These are phyloP conservation scores for Cudoniella acicularis DNA, from an alignment of 495 filamentous ascomycete species.

Conservation along the genomic window DNA sequence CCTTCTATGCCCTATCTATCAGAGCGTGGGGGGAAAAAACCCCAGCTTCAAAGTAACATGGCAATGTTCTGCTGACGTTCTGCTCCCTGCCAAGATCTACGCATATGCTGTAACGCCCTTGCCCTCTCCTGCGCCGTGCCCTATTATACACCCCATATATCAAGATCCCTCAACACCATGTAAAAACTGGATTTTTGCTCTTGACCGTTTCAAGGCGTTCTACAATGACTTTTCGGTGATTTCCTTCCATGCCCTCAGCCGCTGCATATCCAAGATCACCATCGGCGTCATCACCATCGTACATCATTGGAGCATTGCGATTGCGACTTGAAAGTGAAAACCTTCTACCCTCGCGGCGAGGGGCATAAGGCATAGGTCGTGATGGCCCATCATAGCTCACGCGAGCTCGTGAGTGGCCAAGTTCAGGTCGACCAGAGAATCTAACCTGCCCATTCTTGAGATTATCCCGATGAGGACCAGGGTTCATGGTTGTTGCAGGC, in stretches of 20 bases:
- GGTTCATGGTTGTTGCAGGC: slow-evolving; percentile 11
- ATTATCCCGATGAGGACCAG: slow-evolving; percentile 5
- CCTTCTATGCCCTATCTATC: no score
- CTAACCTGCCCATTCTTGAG: slow-evolving; percentile 15
- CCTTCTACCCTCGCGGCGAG: slow-evolving; percentile 16
- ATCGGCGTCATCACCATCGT: slow-evolving; percentile 74
- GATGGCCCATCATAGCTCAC: slow-evolving; percentile 40
- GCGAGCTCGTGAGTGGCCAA: slow-evolving; percentile 13
- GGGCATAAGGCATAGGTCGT: slow-evolving; percentile 7
- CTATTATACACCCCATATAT: not conserved
- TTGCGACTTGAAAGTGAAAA: slow-evolving; percentile 22
- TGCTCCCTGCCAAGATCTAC: not conserved
- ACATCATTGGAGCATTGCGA: slow-evolving; percentile 13
- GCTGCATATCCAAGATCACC: slow-evolving; percentile 93
- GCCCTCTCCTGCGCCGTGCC: not conserved
- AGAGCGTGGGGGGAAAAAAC: no score
- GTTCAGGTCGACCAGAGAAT: slow-evolving; percentile 21
- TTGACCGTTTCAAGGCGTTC: slow-evolving; percentile 94
- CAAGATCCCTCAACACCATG: slow-evolving; percentile 72
- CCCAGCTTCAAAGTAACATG: no score
- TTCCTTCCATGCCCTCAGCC: slow-evolving; percentile 87
- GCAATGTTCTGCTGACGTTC: not conserved
- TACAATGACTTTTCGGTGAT: slow-evolving; percentile 89
- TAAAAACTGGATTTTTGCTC: slow-evolving; percentile 92
- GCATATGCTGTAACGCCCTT: not conserved